Evolutionary conservation across 1,284 basidiomycete genomes (phyloP).

Genomic region (Ceratobasidium papillatum): DNA sequence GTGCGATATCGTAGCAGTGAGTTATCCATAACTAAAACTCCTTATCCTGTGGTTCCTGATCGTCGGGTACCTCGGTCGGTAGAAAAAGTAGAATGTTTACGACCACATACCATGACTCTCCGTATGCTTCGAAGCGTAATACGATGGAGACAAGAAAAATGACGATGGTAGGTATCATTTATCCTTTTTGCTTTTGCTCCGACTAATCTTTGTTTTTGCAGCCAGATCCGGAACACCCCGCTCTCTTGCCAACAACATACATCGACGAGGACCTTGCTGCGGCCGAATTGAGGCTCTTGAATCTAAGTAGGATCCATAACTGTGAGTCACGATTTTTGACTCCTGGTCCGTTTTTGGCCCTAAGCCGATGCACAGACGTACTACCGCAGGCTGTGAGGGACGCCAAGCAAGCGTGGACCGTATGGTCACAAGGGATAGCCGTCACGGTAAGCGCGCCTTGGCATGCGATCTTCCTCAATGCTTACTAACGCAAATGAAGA

Average conservation of each 20-base stretch:
- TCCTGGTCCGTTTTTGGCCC: no score
- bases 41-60: not conserved
- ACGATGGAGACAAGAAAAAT: not conserved
- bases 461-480: no score
- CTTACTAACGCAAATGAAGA: no score
- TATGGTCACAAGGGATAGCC: slow-evolving; percentile 38
- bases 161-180: not conserved
- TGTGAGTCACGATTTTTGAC: no score
- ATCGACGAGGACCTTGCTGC: not conserved
- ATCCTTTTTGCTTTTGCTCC: not conserved
- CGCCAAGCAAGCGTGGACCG: slow-evolving; percentile 32
- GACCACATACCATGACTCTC: not conserved
- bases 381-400: slow-evolving; percentile 33
- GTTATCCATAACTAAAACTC: not conserved
- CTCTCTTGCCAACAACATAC: not conserved
- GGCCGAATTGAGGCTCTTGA: not conserved
- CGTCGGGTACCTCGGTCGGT: not conserved
- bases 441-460: slow-evolving; percentile 31
- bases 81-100: not conserved
- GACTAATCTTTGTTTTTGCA: not conserved
- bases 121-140: slow-evolving; percentile 4
- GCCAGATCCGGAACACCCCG: not conserved
- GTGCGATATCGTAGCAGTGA: not conserved
- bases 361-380: not conserved
- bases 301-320: slow-evolving; percentile 1